Evolutionary conservation across 2,329 filamentous ascomycete genomes (phyloP).

Genomic region (Aspergillus sp.): DNA sequence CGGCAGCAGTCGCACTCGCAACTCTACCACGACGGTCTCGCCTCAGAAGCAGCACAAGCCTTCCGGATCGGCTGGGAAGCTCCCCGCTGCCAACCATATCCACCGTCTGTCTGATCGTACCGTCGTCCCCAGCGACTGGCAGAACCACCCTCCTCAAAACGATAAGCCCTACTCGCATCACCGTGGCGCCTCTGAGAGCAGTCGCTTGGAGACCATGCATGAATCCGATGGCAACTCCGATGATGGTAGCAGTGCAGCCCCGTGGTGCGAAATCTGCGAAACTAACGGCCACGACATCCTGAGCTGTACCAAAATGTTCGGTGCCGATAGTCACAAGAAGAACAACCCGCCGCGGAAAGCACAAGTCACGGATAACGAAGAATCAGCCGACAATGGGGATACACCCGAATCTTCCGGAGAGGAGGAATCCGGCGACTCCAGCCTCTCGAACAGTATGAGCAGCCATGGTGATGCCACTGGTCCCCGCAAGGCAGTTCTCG

Average conservation of each 20-base stretch:
- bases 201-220: conserved; percentile 31
- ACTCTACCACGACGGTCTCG: conserved; percentile 28
- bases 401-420: conserved; percentile 11
- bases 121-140: conserved; percentile 36
- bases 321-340: conserved; percentile 23
- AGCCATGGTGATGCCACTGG: conserved; percentile 12
- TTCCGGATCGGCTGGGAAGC: conserved; percentile 18
- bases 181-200: conserved; percentile 19
- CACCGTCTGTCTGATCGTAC: conserved; percentile 38
- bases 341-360: conserved; percentile 9
- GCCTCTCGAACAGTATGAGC: conserved; percentile 1
- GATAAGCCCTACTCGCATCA: conserved; percentile 12
- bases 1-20: conserved; percentile 24
- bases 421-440: conserved; percentile 5
- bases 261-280: conserved; percentile 96
- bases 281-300: conserved; percentile 86
- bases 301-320: conserved; percentile 87
- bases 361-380: conserved; percentile 7
- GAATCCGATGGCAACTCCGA: conserved; percentile 50
- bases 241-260: conserved; percentile 53
- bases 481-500: conserved; percentile 33
- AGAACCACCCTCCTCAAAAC: conserved; percentile 21
- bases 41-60: conserved; percentile 27
- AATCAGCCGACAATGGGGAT: conserved; percentile 4
- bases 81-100: conserved; percentile 22